Evolutionary conservation across 495 filamentous ascomycete genomes (phyloP), one percentile per base, ranked within the genome.

Genomic region (Lichina pygmaea): DNA sequence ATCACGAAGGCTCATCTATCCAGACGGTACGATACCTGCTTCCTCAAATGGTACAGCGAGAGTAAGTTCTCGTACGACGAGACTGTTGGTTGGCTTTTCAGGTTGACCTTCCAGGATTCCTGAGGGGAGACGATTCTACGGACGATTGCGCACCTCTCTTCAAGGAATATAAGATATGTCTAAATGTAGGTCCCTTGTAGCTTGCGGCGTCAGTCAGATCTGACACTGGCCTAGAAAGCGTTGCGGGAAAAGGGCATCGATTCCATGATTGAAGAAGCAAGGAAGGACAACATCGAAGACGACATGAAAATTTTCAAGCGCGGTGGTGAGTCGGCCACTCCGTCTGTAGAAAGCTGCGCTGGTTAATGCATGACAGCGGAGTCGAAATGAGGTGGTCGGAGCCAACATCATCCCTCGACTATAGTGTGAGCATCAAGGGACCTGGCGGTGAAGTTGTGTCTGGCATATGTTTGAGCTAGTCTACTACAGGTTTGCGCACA

Each of bases 21-120:
- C 36, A 64, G 55, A 54, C 79, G 74, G 55, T 93, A 93, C 57
- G 85, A 93, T 55, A 81, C 73, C 42, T 93, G 85, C 60, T 93
- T 93, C 53, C 60, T 93, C 39, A 91, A 86, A 57, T 93, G 85
- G 85, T 93, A 93, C 59, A 92, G 82, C 54, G 85, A 93, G 58
- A 92, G 85, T 86, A 65, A 44, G 77, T 58, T 13, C 47, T 39
- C 38, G 37, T 36, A 9, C 38, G 12, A 31, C 38, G 16, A 8
- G 32, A 34, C 45, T 56, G 42, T 56, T 43, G 41, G 7, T 12
- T 44, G 9, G 44, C 41, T 53, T 16, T 11, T 46, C 24, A 46
- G 7, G 11, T 13, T 36, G 24, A 11, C 4, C 24, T 24, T 24
- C 24, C 47, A 92, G 85, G 89, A 62, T 93, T 86, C 53, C 73